A percentile compares a stretch with the other conserved stretches of the same genome.
phyloP scores from a whole-genome alignment of 495 filamentous ascomycete genomes.

The Aspergillus haitiensis region DNA sequence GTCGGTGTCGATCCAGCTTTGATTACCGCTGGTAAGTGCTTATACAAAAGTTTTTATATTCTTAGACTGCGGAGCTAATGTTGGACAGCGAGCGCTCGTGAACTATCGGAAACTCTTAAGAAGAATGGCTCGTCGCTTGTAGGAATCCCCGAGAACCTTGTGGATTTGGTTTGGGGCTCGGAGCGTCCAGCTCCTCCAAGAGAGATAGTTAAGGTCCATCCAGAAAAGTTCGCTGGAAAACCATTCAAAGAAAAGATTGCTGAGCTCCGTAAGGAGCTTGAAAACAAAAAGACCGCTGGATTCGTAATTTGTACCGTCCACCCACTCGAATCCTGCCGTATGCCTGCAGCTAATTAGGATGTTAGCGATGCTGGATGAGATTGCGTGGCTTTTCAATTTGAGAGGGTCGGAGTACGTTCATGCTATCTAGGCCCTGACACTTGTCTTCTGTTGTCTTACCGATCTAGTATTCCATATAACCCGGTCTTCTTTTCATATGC shows the following conservation, averaged over 20 bases:
- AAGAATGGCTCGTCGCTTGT: slow-evolving; percentile 76
- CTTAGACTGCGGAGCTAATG: slow-evolving; percentile 20
- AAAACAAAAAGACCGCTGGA: slow-evolving; percentile 84
- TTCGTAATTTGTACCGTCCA: slow-evolving; percentile 72
- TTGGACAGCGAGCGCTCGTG: slow-evolving; percentile 67
- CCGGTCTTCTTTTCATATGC: slow-evolving; percentile 99
- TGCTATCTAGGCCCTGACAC: neutral
- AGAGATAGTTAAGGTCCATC: slow-evolving; percentile 70
- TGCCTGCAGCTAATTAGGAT: slow-evolving; percentile 24
- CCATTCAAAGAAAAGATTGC: slow-evolving; percentile 78
- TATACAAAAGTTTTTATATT: neutral
- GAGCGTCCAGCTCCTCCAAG: slow-evolving; percentile 71
- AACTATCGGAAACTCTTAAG: slow-evolving; percentile 82
- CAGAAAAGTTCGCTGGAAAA: slow-evolving; percentile 77
- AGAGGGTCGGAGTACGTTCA: slow-evolving; percentile 78
- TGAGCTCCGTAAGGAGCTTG: slow-evolving; percentile 85
- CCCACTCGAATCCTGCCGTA: neutral
- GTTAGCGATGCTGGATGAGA: slow-evolving; percentile 85
- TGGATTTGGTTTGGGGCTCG: slow-evolving; percentile 83
- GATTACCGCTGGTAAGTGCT: slow-evolving; percentile 67
- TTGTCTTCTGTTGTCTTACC: neutral
- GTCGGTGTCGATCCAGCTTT: slow-evolving; percentile 92
- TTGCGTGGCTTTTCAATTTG: slow-evolving; percentile 97
- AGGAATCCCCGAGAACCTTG: slow-evolving; percentile 73
- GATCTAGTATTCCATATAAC: slow-evolving; percentile 84